A percentile compares a stretch with the other conserved stretches of the same genome.
phyloP scores from a whole-genome alignment of 2,329 filamentous ascomycete species.

The Elsinoe perseae region DNA sequence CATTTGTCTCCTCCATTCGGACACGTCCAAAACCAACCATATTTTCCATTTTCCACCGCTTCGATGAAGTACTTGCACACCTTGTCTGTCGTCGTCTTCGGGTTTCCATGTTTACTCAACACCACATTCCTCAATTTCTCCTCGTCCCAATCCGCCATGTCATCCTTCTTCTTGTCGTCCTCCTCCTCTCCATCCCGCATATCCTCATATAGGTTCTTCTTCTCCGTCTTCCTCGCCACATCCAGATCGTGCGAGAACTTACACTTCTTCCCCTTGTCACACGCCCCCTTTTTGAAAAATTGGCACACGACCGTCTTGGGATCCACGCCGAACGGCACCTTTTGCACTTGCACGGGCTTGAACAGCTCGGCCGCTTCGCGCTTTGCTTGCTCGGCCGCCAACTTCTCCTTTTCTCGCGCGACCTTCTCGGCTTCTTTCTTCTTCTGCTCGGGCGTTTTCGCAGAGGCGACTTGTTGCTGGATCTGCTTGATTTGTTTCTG shows the following conservation, averaged over 20 bases:
- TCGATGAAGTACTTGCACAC: slow-evolving; percentile 99
- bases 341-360: slow-evolving; percentile 91
- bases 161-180: slow-evolving; percentile 73
- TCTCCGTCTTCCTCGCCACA: slow-evolving; percentile 84
- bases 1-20: slow-evolving; percentile 95
- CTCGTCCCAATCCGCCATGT: slow-evolving; percentile 95
- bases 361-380: slow-evolving; percentile 74
- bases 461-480: slow-evolving; percentile 61
- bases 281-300: slow-evolving; percentile 95
- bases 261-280: slow-evolving; percentile 94
- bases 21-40: slow-evolving; percentile 98
- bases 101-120: slow-evolving; percentile 93
- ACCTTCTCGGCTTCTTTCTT: slow-evolving; percentile 59
- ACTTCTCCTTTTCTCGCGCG: slow-evolving; percentile 76
- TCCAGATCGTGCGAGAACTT: slow-evolving; percentile 93
- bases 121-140: slow-evolving; percentile 89
- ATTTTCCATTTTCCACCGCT: slow-evolving; percentile 96
- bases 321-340: slow-evolving; percentile 94
- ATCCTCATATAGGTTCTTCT: slow-evolving; percentile 87
- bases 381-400: slow-evolving; percentile 76
- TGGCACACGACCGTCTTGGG: slow-evolving; percentile 95
- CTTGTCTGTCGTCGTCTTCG: slow-evolving; percentile 90
- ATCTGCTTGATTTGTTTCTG: slow-evolving; percentile 88
- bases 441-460: slow-evolving; percentile 82
- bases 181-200: slow-evolving; percentile 64